Evolutionary conservation across 768 basidiomycete genomes (phyloP).

Genomic region (Podaxis carcinomalis): DNA sequence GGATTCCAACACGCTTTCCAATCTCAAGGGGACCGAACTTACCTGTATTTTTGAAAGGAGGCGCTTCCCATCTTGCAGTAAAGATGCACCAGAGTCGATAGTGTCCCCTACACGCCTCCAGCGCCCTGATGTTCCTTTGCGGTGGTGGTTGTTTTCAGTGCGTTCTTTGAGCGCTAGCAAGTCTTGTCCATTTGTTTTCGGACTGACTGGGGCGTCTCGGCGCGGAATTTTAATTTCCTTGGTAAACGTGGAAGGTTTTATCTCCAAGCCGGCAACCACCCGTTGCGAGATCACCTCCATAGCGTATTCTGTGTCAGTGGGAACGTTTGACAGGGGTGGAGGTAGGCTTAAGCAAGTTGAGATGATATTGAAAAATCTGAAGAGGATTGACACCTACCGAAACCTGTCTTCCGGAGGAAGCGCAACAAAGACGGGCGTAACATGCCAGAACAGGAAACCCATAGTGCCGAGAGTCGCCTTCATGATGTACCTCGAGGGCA

Average conservation of each 20-base stretch:
- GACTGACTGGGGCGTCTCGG: neutral
- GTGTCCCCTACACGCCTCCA: neutral
- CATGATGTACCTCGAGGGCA: conserved; percentile 47
- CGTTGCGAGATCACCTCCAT: conserved; percentile 65
- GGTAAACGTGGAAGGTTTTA: conserved; percentile 28
- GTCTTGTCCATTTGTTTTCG: neutral
- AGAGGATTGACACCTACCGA: conserved; percentile 30
- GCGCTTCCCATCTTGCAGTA: neutral
- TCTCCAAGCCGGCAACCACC: conserved; percentile 47
- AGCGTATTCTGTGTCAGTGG: conserved; percentile 67
- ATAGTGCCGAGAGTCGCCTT: conserved; percentile 41
- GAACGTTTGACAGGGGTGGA: conserved; percentile 44
- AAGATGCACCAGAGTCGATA: neutral
- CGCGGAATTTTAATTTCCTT: neutral
- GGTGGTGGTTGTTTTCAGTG: neutral
- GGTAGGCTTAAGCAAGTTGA: conserved; percentile 34
- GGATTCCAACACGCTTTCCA: neutral
- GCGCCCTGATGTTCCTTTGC: neutral
- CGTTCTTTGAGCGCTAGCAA: neutral
- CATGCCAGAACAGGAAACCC: conserved; percentile 63
- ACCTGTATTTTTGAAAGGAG: conserved; percentile 1
- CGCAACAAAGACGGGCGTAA: conserved; percentile 49
- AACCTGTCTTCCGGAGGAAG: conserved; percentile 41
- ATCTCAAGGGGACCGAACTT: neutral
- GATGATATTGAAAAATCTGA: neutral